These are phyloP conservation scores for Barnettozyma vustinii DNA, from an alignment of 805 yeast species.

Conservation along the genomic window DNA sequence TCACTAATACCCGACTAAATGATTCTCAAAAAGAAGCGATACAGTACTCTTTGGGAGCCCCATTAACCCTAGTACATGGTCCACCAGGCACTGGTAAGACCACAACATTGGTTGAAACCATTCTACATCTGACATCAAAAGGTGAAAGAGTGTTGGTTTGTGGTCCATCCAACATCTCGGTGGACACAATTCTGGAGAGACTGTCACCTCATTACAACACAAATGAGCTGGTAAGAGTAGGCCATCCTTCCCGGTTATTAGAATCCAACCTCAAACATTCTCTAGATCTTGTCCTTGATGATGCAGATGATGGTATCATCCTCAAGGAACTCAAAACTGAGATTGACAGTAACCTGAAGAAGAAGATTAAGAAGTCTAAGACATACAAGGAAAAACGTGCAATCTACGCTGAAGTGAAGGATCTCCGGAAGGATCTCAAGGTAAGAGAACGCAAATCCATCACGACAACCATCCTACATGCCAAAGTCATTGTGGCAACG, in stretches of 20 bases:
- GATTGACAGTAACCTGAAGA: slow-evolving; percentile 50
- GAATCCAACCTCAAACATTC: slow-evolving; percentile 62
- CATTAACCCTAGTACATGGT: slow-evolving; percentile 60
- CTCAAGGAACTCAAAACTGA: slow-evolving; percentile 66
- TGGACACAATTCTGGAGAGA: slow-evolving; percentile 85
- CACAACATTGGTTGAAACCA: slow-evolving; percentile 74
- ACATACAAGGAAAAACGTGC: slow-evolving; percentile 58
- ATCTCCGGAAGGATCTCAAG: slow-evolving; percentile 63
- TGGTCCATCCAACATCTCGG: slow-evolving; percentile 91
- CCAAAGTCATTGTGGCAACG: slow-evolving; percentile 75
- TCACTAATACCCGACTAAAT: slow-evolving; percentile 26
- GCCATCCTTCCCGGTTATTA: slow-evolving; percentile 87
- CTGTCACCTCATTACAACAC: slow-evolving; percentile 36
- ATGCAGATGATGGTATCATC: slow-evolving; percentile 52
- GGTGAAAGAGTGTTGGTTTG: slow-evolving; percentile 71
- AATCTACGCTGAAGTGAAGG: slow-evolving; percentile 64
- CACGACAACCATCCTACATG: slow-evolving; percentile 47
- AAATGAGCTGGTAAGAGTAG: slow-evolving; percentile 67
- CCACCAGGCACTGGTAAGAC: slow-evolving; percentile 86
- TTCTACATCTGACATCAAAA: slow-evolving; percentile 60
- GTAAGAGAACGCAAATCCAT: slow-evolving; percentile 60
- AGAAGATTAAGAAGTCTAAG: slow-evolving; percentile 54
- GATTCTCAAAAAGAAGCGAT: slow-evolving; percentile 71
- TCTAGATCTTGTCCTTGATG: slow-evolving; percentile 62
- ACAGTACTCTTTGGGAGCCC: slow-evolving; percentile 54